Percentiles rank a stretch among this genome's conserved stretches.
Evolutionary conservation across 441 rosid species (phyloP).

Genomic region (Croton laevigatus): DNA sequence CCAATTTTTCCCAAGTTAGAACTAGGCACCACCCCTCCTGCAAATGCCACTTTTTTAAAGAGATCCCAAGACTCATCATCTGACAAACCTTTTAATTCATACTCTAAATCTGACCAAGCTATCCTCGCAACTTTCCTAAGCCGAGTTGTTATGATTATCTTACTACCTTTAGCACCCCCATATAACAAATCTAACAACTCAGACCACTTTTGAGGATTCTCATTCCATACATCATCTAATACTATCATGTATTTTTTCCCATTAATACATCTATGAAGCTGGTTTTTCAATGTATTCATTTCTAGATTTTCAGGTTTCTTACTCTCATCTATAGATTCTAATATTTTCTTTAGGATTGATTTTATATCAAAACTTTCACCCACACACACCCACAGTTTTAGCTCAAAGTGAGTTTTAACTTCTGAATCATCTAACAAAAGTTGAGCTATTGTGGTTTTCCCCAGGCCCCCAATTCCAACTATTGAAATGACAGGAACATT

Average conservation of each 20-base stretch:
- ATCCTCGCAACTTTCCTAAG: constrained; percentile 22
- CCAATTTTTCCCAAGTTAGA: constrained; percentile 22
- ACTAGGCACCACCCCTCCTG: neutral
- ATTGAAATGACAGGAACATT: constrained; percentile 16
- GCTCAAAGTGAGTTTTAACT: constrained; percentile 3
- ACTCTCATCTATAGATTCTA: neutral
- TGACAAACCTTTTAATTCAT: constrained; percentile 16
- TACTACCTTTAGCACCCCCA: constrained; percentile 28
- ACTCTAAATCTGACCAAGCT: constrained; percentile 6
- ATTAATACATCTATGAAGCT: no score
- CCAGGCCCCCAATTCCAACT: constrained; percentile 26
- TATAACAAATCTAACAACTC: constrained; percentile 16
- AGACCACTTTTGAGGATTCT: constrained; percentile 24
- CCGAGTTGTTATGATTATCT: constrained; percentile 34
- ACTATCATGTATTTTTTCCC: no score
- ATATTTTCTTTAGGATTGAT: neutral
- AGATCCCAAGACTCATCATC: constrained; percentile 24
- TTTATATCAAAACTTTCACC: constrained; percentile 19
- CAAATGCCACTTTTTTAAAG: constrained; percentile 24
- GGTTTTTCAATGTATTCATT: no score
- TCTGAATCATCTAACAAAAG: constrained; percentile 15
- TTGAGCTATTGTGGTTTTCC: constrained; percentile 34
- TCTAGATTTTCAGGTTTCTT: no score
- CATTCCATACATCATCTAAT: no score
- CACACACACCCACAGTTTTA: constrained; percentile 19